These are phyloP conservation scores for Grosmannia clavigera DNA, from an alignment of 2,329 filamentous ascomycete species.

Conservation along the genomic window DNA sequence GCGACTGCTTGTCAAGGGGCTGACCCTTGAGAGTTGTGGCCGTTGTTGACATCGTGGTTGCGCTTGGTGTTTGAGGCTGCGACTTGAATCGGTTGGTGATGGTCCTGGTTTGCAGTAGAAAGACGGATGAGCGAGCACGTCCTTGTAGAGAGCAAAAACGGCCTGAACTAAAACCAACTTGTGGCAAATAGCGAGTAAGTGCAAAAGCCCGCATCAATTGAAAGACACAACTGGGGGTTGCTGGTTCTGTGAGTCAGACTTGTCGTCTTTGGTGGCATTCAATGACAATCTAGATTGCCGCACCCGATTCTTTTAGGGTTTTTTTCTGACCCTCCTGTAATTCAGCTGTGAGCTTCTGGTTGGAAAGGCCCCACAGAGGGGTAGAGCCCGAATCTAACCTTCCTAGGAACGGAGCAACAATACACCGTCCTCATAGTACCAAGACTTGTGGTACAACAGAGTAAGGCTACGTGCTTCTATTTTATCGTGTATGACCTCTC, in stretches of 20 bases:
- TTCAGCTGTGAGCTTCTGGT: neutral
- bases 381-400: neutral
- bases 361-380: neutral
- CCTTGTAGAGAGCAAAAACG: neutral
- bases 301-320: neutral
- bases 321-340: neutral
- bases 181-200: constrained; percentile 1
- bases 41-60: constrained; percentile 7
- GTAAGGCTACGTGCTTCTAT: neutral
- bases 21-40: constrained; percentile 76
- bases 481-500: neutral
- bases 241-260: neutral
- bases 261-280: neutral
- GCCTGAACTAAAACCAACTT: constrained; percentile 5
- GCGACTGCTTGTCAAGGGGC: constrained; percentile 67
- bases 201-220: constrained; percentile 10
- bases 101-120: neutral
- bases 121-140: neutral
- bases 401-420: neutral
- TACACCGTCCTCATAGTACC: neutral
- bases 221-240: neutral
- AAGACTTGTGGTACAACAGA: too few species aligned
- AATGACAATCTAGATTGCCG: too few species aligned
- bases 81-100: neutral
- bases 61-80: neutral